Evolutionary conservation across 2,329 filamentous ascomycete genomes (phyloP).

Genomic region (Alternaria hordeiaustralica): DNA sequence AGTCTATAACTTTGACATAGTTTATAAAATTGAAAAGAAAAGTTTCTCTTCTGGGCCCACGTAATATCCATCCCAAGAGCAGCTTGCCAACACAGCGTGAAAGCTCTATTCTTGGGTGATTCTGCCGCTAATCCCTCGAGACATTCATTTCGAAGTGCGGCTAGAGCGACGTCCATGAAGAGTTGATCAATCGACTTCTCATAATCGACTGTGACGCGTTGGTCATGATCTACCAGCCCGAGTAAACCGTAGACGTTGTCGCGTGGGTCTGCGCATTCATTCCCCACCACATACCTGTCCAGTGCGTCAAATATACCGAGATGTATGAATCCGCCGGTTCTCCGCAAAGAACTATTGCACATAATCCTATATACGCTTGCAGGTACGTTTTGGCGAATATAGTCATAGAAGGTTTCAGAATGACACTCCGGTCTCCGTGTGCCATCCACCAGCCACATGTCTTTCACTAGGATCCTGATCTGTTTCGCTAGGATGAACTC

Average conservation of each 20-base stretch:
- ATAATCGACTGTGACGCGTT: background rate
- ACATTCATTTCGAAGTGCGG: background rate
- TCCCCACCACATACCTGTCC: background rate
- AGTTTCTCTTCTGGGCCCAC: fast-evolving
- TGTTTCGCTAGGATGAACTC: background rate
- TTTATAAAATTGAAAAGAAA: fast-evolving
- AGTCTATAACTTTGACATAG: background rate
- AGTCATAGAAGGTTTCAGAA: background rate
- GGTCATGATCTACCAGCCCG: background rate
- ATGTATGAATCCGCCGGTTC: background rate
- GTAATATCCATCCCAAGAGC: background rate
- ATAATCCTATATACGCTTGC: background rate
- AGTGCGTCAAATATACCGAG: fast-evolving
- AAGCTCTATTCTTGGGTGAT: too few relatives aligned
- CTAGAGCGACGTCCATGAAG: fast-evolving
- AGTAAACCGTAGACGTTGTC: background rate
- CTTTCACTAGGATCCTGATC: background rate
- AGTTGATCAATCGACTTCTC: background rate
- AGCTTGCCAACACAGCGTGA: background rate
- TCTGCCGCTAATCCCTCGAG: background rate
- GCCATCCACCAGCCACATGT: background rate
- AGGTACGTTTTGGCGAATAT: too few relatives aligned
- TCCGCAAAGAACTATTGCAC: background rate
- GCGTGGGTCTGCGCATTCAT: background rate
- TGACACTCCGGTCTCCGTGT: background rate